phyloP scores from a whole-genome alignment of 2,329 filamentous ascomycete genomes.

The Cladosporium sphaerospermum region DNA sequence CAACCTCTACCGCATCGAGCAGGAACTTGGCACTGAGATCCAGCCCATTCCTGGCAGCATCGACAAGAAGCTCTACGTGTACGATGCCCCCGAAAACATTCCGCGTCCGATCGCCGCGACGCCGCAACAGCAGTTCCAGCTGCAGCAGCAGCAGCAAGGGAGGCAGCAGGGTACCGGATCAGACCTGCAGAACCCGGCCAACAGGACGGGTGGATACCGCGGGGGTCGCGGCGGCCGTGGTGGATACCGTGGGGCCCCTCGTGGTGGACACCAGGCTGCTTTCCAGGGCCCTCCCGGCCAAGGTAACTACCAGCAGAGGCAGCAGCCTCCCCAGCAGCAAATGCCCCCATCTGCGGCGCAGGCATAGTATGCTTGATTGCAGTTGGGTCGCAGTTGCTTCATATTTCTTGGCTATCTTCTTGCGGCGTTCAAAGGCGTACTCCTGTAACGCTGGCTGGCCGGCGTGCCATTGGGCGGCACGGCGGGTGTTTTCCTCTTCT shows the following conservation, averaged over 20 bases:
- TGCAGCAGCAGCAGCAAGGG: conserved; percentile 22
- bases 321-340: conserved; percentile 17
- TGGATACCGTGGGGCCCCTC: conserved; percentile 25
- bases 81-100: conserved; percentile 92
- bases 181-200: conserved; percentile 30
- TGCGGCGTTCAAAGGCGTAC: neutral
- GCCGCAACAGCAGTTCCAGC: conserved; percentile 26
- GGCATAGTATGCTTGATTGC: conserved; percentile 20
- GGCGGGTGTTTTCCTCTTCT: neutral
- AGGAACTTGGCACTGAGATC: conserved; percentile 94
- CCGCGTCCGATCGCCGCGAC: conserved; percentile 68
- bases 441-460: conserved; percentile 18
- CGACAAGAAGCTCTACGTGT: conserved; percentile 97
- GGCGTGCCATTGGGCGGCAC: conserved; percentile 22
- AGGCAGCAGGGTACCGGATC: conserved; percentile 30
- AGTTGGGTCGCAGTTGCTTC: neutral
- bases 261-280: conserved; percentile 21
- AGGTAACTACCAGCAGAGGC: conserved; percentile 26
- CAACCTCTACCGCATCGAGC: conserved; percentile 98
- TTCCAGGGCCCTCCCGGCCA: conserved; percentile 26
- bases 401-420: conserved; percentile 2
- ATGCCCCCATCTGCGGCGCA: conserved; percentile 25
- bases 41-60: conserved; percentile 91
- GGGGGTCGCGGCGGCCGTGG: conserved; percentile 30
- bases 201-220: conserved; percentile 27